phyloP scores from a whole-genome alignment of 306 rosid species.

The Casuarina glauca region DNA sequence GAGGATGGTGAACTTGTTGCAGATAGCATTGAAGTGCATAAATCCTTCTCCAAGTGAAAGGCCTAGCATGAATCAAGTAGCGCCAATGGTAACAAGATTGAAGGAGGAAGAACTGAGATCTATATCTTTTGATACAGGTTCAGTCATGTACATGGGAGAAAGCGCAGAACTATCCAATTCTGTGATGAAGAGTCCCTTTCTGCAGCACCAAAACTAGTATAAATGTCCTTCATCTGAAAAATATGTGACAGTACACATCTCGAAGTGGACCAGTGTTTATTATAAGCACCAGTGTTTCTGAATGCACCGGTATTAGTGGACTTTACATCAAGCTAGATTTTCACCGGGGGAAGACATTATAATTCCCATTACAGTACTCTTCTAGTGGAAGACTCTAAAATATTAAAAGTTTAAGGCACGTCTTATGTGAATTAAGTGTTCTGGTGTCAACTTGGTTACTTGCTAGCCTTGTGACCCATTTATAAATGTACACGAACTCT shows the following conservation, averaged over 20 bases:
- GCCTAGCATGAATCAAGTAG: conserved; percentile 54
- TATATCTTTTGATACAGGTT: conserved; percentile 37
- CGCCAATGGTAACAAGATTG: conserved; percentile 40
- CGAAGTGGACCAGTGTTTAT: background rate
- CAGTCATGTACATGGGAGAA: background rate
- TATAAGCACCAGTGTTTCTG: too few relatives aligned
- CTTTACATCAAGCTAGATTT: too few relatives aligned
- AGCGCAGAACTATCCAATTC: background rate
- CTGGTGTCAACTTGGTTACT: too few relatives aligned
- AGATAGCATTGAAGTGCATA: conserved; percentile 56
- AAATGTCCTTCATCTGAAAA: background rate
- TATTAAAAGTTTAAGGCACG: too few relatives aligned
- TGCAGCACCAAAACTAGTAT: background rate
- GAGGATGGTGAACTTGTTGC: conserved; percentile 68
- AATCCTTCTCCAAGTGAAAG: conserved; percentile 48
- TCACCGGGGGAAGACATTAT: too few relatives aligned
- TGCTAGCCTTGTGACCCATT: too few relatives aligned
- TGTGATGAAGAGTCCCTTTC: conserved; percentile 8
- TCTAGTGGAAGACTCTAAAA: too few relatives aligned
- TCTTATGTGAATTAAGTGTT: too few relatives aligned
- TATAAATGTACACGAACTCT: too few relatives aligned
- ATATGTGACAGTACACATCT: background rate
- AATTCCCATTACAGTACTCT: too few relatives aligned
- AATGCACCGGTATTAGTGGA: background rate
- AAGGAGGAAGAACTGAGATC: conserved; percentile 62